A percentile compares a stretch with the other conserved stretches of the same genome.
phyloP scores from a whole-genome alignment of 1,284 basidiomycete genomes.

The Cyathus pygmaeus region DNA sequence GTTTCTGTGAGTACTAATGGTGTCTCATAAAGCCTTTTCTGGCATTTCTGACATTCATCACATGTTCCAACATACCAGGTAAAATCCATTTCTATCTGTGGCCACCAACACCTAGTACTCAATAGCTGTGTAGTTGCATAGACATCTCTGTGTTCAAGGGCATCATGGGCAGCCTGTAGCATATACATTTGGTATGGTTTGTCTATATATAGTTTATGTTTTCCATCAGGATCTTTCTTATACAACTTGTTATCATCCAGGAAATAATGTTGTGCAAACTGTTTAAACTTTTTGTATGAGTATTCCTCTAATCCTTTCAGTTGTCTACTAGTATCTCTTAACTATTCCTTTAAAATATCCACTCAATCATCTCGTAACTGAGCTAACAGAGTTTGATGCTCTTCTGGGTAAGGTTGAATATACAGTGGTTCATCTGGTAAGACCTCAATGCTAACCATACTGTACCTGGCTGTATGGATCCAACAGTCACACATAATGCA shows the following conservation, averaged over 20 bases:
- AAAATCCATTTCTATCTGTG: neutral
- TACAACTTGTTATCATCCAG: neutral
- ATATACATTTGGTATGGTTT: neutral
- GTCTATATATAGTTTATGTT: neutral
- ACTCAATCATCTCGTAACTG: neutral
- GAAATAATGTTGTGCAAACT: neutral
- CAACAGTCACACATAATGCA: too few relatives aligned
- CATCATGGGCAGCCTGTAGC: neutral
- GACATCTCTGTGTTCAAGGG: neutral
- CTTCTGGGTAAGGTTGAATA: too few relatives aligned
- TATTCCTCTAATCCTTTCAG: neutral
- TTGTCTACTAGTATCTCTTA: neutral
- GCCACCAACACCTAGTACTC: neutral
- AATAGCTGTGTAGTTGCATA: neutral
- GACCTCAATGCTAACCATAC: too few relatives aligned
- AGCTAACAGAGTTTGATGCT: neutral
- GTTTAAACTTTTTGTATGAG: neutral
- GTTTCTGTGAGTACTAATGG: neutral
- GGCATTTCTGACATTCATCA: neutral
- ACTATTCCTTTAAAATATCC: neutral
- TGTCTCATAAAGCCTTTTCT: neutral
- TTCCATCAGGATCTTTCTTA: neutral
- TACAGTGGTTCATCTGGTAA: too few relatives aligned
- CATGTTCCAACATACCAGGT: neutral
- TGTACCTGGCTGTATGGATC: too few relatives aligned